Conservation (phyloP, 768 basidiomycete genomes). For the Tylopilus rubrobrunneus region DNA sequence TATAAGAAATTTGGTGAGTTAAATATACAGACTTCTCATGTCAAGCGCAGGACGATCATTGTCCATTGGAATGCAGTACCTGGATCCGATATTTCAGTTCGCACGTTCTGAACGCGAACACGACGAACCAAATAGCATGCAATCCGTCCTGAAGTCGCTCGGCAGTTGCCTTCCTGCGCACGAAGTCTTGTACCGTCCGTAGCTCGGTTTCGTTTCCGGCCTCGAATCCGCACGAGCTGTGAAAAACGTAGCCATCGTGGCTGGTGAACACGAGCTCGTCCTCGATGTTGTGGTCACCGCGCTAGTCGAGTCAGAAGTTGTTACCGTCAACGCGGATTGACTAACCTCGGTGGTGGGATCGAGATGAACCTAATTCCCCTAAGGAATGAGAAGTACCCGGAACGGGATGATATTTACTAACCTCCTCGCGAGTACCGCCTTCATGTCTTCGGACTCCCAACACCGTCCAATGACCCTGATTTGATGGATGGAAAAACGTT, state of each 20-base stretch:
- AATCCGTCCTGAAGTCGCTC: background rate
- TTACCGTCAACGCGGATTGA: background rate
- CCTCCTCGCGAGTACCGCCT: background rate
- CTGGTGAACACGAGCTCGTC: background rate
- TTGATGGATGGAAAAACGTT: constrained; percentile 93
- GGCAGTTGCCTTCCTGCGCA: background rate
- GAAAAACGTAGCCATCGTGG: background rate
- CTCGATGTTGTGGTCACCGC: background rate
- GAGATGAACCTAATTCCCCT: background rate
- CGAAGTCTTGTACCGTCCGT: background rate
- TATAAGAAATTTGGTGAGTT: constrained; percentile 21
- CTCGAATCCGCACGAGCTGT: background rate
- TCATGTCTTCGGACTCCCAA: too few species aligned
- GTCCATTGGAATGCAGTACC: background rate
- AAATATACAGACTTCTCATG: constrained; percentile 1
- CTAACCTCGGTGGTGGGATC: background rate
- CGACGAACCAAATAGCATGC: background rate
- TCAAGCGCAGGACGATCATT: background rate
- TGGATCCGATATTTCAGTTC: background rate
- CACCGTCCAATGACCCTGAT: constrained; percentile 79
- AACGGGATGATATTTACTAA: background rate
- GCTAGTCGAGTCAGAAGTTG: background rate
- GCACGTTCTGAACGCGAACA: background rate
- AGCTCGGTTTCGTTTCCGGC: background rate
- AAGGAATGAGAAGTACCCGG: background rate